Evolutionary conservation across 805 yeast genomes (phyloP).

Genomic region (Metschnikowia kunwiensis): DNA sequence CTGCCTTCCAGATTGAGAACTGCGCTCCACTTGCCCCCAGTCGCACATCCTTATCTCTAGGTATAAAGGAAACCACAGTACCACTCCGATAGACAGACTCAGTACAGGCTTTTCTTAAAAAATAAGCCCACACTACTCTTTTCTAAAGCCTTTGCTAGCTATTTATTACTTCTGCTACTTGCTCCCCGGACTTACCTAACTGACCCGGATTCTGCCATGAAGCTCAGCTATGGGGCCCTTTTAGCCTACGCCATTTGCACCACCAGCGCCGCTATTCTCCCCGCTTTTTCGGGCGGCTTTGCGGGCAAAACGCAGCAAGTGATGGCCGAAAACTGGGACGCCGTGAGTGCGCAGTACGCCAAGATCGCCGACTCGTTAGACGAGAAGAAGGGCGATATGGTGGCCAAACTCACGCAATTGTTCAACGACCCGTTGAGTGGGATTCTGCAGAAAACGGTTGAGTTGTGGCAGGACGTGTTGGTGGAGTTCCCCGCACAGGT

Average conservation of each 20-base stretch:
- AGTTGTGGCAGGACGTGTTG: constrained; percentile 63
- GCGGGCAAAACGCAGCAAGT: constrained; percentile 13
- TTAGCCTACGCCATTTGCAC: constrained; percentile 13
- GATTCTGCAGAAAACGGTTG: constrained; percentile 47
- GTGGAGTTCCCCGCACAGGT: constrained; percentile 56
- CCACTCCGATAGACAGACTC: too few species aligned
- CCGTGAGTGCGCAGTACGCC: constrained; percentile 13
- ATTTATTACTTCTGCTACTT: too few species aligned
- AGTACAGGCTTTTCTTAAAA: background rate
- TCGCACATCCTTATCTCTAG: background rate
- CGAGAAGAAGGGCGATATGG: constrained; percentile 21
- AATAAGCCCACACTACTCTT: background rate
- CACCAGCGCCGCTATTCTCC: constrained; percentile 16
- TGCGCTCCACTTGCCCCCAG: background rate
- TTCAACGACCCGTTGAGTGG: constrained; percentile 49
- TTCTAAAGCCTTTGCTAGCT: background rate
- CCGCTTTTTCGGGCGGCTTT: constrained; percentile 5
- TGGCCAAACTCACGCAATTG: constrained; percentile 49
- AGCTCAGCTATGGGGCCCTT: constrained; percentile 9
- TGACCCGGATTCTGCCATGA: constrained; percentile 2
- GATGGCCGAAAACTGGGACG: constrained; percentile 8
- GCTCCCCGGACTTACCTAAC: background rate
- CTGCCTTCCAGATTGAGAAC: background rate
- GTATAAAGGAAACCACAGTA: too few species aligned
- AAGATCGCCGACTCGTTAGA: constrained; percentile 15